These are phyloP conservation scores for Dalbergia cochinchinensis DNA, from an alignment of 306 rosid genomes.

Conservation along the genomic window DNA sequence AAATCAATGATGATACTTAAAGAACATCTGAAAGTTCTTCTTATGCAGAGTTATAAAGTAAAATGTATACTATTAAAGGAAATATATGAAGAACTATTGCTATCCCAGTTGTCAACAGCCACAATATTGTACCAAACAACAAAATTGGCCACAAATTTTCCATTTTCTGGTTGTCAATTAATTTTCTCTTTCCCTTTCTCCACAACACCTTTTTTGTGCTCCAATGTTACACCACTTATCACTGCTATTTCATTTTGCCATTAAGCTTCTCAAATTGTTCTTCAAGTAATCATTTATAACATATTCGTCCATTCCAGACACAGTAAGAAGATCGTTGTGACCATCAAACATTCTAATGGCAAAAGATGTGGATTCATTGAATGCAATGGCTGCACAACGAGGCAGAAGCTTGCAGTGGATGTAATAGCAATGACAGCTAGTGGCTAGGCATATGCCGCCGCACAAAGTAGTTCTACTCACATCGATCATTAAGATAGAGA, in stretches of 20 bases:
- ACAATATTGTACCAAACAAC: conserved; percentile 6
- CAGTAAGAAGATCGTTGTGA: not conserved
- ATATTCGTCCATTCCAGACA: conserved; percentile 6
- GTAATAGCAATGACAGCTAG: conserved; percentile 8
- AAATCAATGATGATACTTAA: conserved; percentile 19
- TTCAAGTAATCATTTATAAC: not conserved
- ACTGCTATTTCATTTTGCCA: conserved; percentile 1
- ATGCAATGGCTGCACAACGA: not conserved
- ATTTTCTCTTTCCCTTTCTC: conserved; percentile 5
- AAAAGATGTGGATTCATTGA: not conserved
- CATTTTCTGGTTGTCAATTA: not conserved
- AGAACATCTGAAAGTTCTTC: not conserved
- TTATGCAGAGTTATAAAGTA: conserved; percentile 1
- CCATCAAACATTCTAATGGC: conserved; percentile 7
- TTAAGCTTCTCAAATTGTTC: not conserved
- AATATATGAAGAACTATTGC: conserved; percentile 25
- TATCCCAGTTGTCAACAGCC: conserved; percentile 14
- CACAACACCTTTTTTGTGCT: not conserved
- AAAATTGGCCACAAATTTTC: conserved; percentile 14
- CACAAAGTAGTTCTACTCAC: conserved; percentile 10
- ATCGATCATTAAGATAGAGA: not conserved
- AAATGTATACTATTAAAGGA: conserved; percentile 29
- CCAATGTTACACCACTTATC: conserved; percentile 1
- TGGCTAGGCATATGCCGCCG: not conserved
- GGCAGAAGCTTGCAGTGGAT: conserved; percentile 13